Evolutionary conservation across 202 grass and related monocot species (phyloP), one percentile per base, ranked within the genome.

Genomic region (Setaria italica): DNA sequence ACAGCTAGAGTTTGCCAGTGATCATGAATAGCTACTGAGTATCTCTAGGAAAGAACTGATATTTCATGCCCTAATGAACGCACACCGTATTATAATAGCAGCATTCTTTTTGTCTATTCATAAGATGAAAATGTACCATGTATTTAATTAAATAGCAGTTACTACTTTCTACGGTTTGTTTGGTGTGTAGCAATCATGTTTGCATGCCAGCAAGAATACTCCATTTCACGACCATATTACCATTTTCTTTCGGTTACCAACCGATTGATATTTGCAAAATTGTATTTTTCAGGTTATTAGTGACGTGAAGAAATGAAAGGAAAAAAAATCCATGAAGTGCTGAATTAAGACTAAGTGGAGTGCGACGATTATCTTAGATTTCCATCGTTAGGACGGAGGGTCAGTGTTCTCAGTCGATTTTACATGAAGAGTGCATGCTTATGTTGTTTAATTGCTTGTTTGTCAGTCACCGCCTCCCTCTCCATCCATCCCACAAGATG

Each of bases 1-100:
- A 0, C 37, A 39, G 37, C 37, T 39, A 39, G 37, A 39, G 37
- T 4, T 39, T 39, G 37, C 4, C 37, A 39, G 0, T 9, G 29
- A 34, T 57, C 54, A 43, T 30, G 4, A 60, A 12, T 46, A 33
- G 11, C 54, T 34, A 46, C 11, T 41, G 34, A 54, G 6, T 34
- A 35, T 29, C 29, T 35, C 43, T 70, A 48, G 39, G 79, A 49
- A 76, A 35, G 9, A 56, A 80, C 48, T 82, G 20, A 74, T 67
- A 86, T 90, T 90, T 86, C 84, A 90, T 90, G 88, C 67, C 79
- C 14, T 19, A 3, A 3, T 10, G 67, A 50, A 14, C n/a, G 43
- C 59, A 30, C 56, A 73, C n/a, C 21, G 25, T 47, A 14, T 5
- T 21, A 81, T 37, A 54, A 47, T 15, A 58, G 21, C 9, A 25